Base-by-base conservation (phyloP, 2,329 filamentous ascomycete genomes). In the Zasmidium angulare region DNA sequence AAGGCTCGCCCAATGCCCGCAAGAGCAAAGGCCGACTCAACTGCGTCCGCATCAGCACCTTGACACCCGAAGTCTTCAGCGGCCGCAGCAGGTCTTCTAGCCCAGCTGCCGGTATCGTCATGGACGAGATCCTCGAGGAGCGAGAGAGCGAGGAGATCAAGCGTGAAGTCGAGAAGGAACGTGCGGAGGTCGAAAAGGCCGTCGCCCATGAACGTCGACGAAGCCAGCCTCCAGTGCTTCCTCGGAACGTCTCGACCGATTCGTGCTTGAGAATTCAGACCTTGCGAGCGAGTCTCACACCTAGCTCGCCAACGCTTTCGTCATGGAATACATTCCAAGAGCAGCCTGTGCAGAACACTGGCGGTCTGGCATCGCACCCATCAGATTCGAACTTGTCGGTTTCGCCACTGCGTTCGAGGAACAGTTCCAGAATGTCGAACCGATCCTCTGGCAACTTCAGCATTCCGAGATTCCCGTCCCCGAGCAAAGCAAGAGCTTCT, bases 1-100 rank as follows among this genome's bases (percentile, higher is more conserved):
- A 79, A 63, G 75, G 77, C 0, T 79, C 77, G 50, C 77, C 78
- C 1, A 75, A 73, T 51, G 75, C 76, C 20, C 74, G 77, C 20
- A 78, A 77, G 63, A 76, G 76, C 1, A 77, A 79, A 60, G 69
- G 71, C 43, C 64, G 77, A 46, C 76, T 78, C 60, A 79, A 78
- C 47, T 78, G 76, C 58, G 78, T 81, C 12, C 73, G 78, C 2
- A 77, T 80, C 21, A 79, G 76, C 1, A 74, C 69, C 1, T 64
- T 79, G 1, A 73, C 72, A 6, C 77, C 77, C 11, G 77, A 76
- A 2, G 71, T 78, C 11, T 67, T 79, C 36, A 17, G 36, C n/a
- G 47, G 49, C 10, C 54, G 56, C 17, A 66, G 67, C 2, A 74
- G 70, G 55, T 67, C 72, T 56, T 68, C 72, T 3, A 68, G 70